A percentile compares a stretch with the other conserved stretches of the same genome.
Conservation (phyloP, 192 early-diverging fungal genomes). For the Geranomyces variabilis region DNA sequence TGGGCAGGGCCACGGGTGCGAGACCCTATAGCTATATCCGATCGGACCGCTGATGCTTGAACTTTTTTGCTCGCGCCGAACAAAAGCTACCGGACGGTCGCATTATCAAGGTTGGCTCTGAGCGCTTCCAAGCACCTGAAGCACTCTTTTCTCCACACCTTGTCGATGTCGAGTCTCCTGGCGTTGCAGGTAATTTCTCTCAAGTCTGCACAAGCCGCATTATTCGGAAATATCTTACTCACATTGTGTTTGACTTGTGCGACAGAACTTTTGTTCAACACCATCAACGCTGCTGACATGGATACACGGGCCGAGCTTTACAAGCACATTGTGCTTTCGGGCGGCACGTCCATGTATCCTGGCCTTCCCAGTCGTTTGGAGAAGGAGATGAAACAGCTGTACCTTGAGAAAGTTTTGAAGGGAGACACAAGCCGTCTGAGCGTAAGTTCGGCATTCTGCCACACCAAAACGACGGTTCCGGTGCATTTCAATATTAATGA, state of each 20-base stretch:
- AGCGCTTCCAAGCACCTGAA: conserved; percentile 98
- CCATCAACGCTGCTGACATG: conserved; percentile 86
- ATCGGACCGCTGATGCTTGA: background rate
- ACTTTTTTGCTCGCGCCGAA: background rate
- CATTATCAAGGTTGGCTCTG: conserved; percentile 97
- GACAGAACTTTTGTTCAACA: conserved; percentile 88
- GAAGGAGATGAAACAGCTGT: conserved; percentile 98
- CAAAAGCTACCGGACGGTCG: conserved; percentile 91
- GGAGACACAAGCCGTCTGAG: conserved; percentile 80
- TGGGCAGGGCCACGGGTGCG: background rate
- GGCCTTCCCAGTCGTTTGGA: conserved; percentile 95
- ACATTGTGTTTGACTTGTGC: background rate
- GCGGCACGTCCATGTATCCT: conserved; percentile 98
- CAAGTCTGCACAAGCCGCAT: too few species aligned
- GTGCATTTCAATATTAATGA: background rate
- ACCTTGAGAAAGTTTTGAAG: conserved; percentile 84
- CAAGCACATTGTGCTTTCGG: conserved; percentile 97
- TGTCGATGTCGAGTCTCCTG: conserved; percentile 90
- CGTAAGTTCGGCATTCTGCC: conserved; percentile 53
- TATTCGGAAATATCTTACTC: background rate
- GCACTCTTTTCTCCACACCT: conserved; percentile 98
- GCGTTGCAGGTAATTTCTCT: conserved; percentile 76
- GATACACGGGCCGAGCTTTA: conserved; percentile 95
- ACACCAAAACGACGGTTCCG: too few species aligned
- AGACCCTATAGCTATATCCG: too few species aligned